Conservation (phyloP, 768 basidiomycete genomes). For the Boletales sp. region DNA sequence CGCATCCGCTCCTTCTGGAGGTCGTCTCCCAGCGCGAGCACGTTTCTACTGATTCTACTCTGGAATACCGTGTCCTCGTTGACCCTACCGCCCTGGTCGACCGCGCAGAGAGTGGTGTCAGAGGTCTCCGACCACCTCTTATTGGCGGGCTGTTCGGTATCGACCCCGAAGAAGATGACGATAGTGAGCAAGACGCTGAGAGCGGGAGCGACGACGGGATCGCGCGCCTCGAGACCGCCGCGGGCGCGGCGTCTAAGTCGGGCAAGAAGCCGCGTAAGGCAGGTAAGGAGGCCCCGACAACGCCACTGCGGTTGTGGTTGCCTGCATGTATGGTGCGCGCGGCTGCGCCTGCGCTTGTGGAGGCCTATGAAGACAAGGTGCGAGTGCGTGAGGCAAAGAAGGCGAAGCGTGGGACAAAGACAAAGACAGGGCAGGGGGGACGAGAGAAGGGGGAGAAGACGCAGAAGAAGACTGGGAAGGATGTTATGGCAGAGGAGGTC, state of each 20-base stretch:
- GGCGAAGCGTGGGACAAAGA: constrained; percentile 22
- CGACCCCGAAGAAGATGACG: constrained; percentile 45
- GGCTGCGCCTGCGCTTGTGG: constrained; percentile 63
- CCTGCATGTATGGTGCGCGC: constrained; percentile 73
- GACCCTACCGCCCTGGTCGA: constrained; percentile 63
- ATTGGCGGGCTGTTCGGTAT: constrained; percentile 36
- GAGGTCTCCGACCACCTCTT: constrained; percentile 51
- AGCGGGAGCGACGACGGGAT: constrained; percentile 40
- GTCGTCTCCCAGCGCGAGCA: constrained; percentile 67
- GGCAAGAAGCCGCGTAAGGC: constrained; percentile 24
- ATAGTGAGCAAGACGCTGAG: constrained; percentile 42
- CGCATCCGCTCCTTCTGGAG: constrained; percentile 49
- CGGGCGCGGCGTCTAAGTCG: constrained; percentile 16
- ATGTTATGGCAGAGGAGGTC: neutral
- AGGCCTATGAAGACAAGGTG: constrained; percentile 57
- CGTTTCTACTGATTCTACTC: constrained; percentile 61
- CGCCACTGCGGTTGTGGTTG: constrained; percentile 71
- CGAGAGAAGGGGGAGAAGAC: neutral
- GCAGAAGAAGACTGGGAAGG: neutral
- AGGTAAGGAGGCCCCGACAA: constrained; percentile 44
- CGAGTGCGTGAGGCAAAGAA: constrained; percentile 46
- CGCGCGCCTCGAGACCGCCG: constrained; percentile 26
- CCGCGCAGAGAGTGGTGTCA: constrained; percentile 63
- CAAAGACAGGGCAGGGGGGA: constrained; percentile 2
- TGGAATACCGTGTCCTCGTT: constrained; percentile 81